Evolutionary conservation across 257 asterid genomes (phyloP), one percentile per base, ranked within the genome.

Genomic region (Orobanche coerulescens): DNA sequence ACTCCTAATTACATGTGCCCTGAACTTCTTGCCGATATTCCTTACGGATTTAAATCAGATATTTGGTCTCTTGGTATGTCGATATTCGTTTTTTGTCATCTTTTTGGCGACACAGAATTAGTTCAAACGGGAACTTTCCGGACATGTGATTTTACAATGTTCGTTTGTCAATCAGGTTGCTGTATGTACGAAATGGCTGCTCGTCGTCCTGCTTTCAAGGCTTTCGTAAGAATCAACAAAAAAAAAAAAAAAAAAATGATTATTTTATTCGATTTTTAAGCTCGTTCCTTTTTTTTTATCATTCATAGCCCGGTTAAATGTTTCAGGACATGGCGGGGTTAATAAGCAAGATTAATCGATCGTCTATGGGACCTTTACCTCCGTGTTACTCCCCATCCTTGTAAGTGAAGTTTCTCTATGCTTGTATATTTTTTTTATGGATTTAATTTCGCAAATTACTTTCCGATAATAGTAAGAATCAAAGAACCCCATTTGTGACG

Each of bases 1-100:
- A 93, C 99, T 76, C 99, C 99, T 13, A 93, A 89, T 77, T 93
- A 93, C 84, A 93, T 93, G 99, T 93, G 99, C 62, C 99, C 99
- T 8, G 99, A 93, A 77, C 99, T 93, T 70, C 94, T 89, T 56
- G 88, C 99, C 24, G 99, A 93, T 70, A 93, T 93, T 58, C 99
- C 99, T 13, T 93, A 93, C 18, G 97, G 99, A 58, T 93, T 89
- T 65, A 93, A 93, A 70, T 93, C 99, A 7, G 99, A 93, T 74
- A 93, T 93, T 55, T 89, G 99, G 99, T 93, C 99, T 20, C 92
- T 93, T 22, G 99, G 99, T 93, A 82, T 31, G 88, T 72, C 19
- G 4, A 19, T 56, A 22, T 55, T 37, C 54, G n/a, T 12, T 22
- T 47, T 62, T 40, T 43, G 5, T 47, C 54, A 36, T 14, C 22